phyloP scores from a whole-genome alignment of 2,329 filamentous ascomycete genomes.

The Nemania diffusa region DNA sequence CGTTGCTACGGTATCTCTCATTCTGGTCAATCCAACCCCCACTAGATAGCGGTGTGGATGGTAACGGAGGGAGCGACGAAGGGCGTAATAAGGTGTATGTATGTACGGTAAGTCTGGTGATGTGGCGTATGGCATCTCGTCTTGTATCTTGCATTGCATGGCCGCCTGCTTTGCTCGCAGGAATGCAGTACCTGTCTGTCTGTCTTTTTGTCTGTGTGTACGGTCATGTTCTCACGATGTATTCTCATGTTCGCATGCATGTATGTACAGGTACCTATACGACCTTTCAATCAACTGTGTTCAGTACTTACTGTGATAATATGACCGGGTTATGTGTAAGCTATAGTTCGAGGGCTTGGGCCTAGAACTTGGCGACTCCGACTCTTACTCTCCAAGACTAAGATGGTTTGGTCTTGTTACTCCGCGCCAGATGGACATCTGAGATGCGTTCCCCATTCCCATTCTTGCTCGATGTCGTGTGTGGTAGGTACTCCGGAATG shows the following conservation, averaged over 20 bases:
- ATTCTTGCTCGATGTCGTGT: constrained; percentile 6
- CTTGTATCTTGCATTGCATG: constrained; percentile 14
- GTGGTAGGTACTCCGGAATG: constrained; percentile 6
- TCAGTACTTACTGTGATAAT: constrained; percentile 22
- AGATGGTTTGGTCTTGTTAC: constrained; percentile 3
- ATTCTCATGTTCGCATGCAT: background rate
- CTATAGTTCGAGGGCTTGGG: constrained; percentile 25
- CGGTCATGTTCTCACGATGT: background rate
- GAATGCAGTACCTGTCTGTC: background rate
- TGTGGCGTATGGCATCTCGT: background rate
- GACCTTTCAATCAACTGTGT: constrained; percentile 3
- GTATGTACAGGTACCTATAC: background rate
- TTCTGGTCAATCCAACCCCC: constrained; percentile 5
- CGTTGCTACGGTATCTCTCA: background rate
- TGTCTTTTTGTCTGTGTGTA: background rate
- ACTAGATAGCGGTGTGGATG: background rate
- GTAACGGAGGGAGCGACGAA: background rate
- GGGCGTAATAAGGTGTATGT: background rate
- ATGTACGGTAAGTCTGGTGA: background rate
- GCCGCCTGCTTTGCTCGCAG: background rate
- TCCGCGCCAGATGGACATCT: constrained; percentile 12
- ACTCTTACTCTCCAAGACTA: constrained; percentile 2
- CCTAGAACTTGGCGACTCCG: constrained; percentile 27
- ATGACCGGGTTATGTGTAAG: constrained; percentile 17
- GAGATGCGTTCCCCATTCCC: background rate